Evolutionary conservation across 176 grass and related monocot species (phyloP), one percentile per base, ranked within the genome.

Genomic region (Rhynchospora pubera): DNA sequence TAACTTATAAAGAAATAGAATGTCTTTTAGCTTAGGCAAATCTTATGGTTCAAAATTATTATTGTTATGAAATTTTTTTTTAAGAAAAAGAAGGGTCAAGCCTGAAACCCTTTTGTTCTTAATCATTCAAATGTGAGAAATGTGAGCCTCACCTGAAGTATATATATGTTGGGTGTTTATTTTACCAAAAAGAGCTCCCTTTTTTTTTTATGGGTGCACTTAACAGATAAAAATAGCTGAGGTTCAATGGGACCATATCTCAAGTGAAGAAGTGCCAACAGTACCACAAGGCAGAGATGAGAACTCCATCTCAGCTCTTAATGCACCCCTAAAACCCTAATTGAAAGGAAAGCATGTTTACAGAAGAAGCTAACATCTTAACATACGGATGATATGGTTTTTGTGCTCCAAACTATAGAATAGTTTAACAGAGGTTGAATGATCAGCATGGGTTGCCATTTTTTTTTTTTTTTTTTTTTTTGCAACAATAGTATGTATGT

Each of bases 181-280:
- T 74, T 39, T 51, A 51, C 46, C 69, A 51, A 6, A 58, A 74
- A 74, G 3, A 74, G 3, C 0, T n/a, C 45, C 21, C 69, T 74
- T 12, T 51, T n/a, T n/a, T n/a, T 24, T 48, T 12, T 74, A 74
- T 74, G 45, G 11, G 46, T 74, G 44, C 12, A 5, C 69, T 74
- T 74, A 50, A 74, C 69, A 43, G n/a, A 50, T 11, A 74, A 74
- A 39, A 72, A 74, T n/a, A 51, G 69, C 69, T 74, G 69, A 74
- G 46, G 19, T 74, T 15, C 5, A 50, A 26, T 74, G 69, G 69
- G 69, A 74, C 45, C 45, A 74, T 50, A 51, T 74, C 11, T 46
- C 69, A 74, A 26, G 69, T 51, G 69, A 74, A 50, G 69, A 34
- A n/a, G 5, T 50, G 8, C 7, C 21, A n/a, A 46, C 69, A 51